Evolutionary conservation across 441 rosid species (phyloP).

Genomic region (Erodium trifolium): DNA sequence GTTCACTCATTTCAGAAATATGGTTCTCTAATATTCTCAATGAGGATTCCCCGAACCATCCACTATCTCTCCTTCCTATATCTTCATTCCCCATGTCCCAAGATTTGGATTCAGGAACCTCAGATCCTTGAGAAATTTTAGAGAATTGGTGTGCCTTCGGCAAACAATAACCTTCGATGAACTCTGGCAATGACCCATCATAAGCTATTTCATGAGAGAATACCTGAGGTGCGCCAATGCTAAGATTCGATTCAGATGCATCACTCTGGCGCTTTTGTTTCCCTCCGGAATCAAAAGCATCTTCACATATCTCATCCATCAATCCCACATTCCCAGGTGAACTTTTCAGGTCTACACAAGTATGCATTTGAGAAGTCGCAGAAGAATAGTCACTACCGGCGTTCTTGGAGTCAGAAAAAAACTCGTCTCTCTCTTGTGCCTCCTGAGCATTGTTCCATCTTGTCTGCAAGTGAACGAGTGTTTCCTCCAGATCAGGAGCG

Average conservation of each 20-base stretch:
- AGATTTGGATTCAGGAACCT: slow-evolving; percentile 25
- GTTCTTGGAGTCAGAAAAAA: slow-evolving; percentile 24
- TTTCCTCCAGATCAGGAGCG: slow-evolving; percentile 94
- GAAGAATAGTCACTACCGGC: slow-evolving; percentile 20
- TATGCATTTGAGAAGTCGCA: slow-evolving; percentile 39
- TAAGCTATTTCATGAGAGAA: too few species aligned
- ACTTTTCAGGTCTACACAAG: slow-evolving; percentile 28
- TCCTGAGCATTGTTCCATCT: slow-evolving; percentile 67
- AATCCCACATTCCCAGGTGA: slow-evolving; percentile 38
- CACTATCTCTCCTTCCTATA: slow-evolving; percentile 48
- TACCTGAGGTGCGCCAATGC: too few species aligned
- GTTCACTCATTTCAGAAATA: slow-evolving; percentile 55
- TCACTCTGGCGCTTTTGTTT: too few species aligned
- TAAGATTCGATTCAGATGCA: too few species aligned
- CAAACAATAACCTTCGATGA: slow-evolving; percentile 76
- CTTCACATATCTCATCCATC: slow-evolving; percentile 81
- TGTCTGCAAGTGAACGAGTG: slow-evolving; percentile 73
- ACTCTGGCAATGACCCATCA: too few species aligned
- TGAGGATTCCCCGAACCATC: slow-evolving; percentile 74
- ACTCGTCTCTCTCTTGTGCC: slow-evolving; percentile 39
- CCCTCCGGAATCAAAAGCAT: too few species aligned
- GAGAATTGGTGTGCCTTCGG: slow-evolving; percentile 50
- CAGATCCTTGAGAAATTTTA: slow-evolving; percentile 44
- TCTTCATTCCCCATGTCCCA: slow-evolving; percentile 32
- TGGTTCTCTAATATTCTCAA: slow-evolving; percentile 72